Evolutionary conservation across 306 rosid genomes (phyloP).

Genomic region (Urtica urens): DNA sequence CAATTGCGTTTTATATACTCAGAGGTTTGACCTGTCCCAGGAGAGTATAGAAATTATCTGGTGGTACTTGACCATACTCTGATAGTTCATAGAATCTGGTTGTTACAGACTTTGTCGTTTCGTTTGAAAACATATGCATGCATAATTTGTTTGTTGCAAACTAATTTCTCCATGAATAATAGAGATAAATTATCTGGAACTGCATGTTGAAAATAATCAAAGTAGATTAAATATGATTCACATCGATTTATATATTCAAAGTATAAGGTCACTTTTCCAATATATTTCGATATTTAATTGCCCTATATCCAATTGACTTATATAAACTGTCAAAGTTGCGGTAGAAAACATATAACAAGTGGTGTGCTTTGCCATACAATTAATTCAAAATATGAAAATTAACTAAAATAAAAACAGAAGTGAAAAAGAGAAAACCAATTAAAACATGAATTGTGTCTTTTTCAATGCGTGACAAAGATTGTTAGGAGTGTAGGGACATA

Average conservation of each 20-base stretch:
- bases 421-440: background rate
- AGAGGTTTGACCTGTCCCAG: background rate
- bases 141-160: conserved; percentile 1
- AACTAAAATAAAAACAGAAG: background rate
- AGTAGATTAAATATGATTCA: background rate
- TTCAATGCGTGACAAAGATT: conserved; percentile 1
- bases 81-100: background rate
- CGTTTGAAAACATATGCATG: background rate
- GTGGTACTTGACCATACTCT: too few relatives aligned
- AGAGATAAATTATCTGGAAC: background rate
- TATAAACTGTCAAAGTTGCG: too few relatives aligned
- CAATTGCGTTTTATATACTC: background rate
- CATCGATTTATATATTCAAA: background rate
- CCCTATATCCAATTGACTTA: too few relatives aligned
- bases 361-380: too few relatives aligned
- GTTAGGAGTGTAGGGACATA: background rate
- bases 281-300: too few relatives aligned
- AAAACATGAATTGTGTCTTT: background rate
- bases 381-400: too few relatives aligned
- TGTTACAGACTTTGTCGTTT: background rate
- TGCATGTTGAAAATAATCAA: background rate
- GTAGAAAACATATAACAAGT: too few relatives aligned
- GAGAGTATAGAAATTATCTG: background rate
- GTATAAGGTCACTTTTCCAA: too few relatives aligned
- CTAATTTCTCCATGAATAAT: background rate